Percentiles rank a stretch among this genome's conserved stretches.
phyloP scores from a whole-genome alignment of 257 asterid genomes.

The Penstemon davidsonii region DNA sequence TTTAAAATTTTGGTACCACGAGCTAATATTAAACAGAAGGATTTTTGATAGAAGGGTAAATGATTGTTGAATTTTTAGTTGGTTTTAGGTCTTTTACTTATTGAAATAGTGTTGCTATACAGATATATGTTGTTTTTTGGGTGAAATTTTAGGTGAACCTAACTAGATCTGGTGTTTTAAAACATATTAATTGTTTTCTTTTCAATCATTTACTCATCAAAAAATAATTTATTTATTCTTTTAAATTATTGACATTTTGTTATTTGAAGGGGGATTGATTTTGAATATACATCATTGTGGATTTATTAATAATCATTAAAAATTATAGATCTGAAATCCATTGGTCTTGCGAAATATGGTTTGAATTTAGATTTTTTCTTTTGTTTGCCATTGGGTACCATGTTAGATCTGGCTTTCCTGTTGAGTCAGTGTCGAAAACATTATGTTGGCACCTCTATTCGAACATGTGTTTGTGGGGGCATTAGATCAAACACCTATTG shows the following conservation, averaged over 20 bases:
- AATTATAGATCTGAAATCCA: background rate
- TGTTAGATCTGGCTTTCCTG: no score
- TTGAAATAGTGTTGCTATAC: background rate
- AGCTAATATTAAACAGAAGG: background rate
- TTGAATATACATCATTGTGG: background rate
- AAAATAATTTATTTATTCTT: background rate
- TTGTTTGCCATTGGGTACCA: no score
- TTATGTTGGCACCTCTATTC: no score
- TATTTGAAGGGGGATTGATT: background rate
- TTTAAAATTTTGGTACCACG: background rate
- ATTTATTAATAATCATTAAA: background rate
- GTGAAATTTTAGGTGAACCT: conserved; percentile 2
- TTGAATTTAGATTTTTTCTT: no score
- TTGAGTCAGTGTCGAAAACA: no score
- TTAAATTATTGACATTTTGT: background rate
- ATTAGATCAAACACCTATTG: no score
- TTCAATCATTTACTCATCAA: background rate
- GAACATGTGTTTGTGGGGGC: no score
- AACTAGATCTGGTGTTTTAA: conserved; percentile 30
- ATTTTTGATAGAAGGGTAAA: no score
- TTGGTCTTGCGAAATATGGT: no score
- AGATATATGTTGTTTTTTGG: background rate
- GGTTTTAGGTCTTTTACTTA: background rate
- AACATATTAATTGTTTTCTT: background rate
- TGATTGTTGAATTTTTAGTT: background rate